Evolutionary conservation across 2,329 filamentous ascomycete genomes (phyloP).

Genomic region (Aspergillus sp.): DNA sequence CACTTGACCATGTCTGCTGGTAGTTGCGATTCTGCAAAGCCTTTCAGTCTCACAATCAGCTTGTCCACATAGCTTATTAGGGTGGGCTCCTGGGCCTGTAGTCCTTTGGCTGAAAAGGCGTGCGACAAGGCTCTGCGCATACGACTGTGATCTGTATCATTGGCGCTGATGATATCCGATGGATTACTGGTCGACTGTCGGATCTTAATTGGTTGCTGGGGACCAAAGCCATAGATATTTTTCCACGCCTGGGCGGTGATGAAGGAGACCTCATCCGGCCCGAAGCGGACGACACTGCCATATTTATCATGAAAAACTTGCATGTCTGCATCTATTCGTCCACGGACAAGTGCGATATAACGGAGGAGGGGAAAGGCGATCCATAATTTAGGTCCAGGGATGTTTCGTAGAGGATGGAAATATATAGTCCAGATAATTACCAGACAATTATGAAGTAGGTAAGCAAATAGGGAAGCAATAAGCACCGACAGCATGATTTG

Average conservation of each 20-base stretch:
- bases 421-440: conserved; percentile 10
- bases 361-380: conserved; percentile 9
- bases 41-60: conserved; percentile 17
- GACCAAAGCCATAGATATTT: conserved; percentile 17
- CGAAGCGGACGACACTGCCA: conserved; percentile 20
- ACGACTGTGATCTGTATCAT: conserved; percentile 16
- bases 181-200: neutral
- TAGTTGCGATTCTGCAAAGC: conserved; percentile 2
- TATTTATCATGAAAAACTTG: conserved; percentile 6
- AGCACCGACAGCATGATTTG: too few species aligned
- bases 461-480: too few species aligned
- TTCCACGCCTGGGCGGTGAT: conserved; percentile 17
- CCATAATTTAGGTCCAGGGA: conserved; percentile 12
- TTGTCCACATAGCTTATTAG: conserved; percentile 23
- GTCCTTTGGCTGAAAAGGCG: conserved; percentile 34
- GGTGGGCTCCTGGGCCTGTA: conserved; percentile 29
- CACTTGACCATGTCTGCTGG: conserved; percentile 16
- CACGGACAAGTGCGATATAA: conserved; percentile 5
- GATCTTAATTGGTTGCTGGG: conserved; percentile 4
- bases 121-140: conserved; percentile 23
- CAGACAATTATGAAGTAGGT: too few species aligned
- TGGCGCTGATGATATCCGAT: conserved; percentile 8
- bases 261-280: conserved; percentile 27
- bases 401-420: conserved; percentile 6
- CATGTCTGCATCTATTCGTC: conserved; percentile 5